Conservation (phyloP, 352 stramenopile species). For the Phytophthora brassicae region DNA sequence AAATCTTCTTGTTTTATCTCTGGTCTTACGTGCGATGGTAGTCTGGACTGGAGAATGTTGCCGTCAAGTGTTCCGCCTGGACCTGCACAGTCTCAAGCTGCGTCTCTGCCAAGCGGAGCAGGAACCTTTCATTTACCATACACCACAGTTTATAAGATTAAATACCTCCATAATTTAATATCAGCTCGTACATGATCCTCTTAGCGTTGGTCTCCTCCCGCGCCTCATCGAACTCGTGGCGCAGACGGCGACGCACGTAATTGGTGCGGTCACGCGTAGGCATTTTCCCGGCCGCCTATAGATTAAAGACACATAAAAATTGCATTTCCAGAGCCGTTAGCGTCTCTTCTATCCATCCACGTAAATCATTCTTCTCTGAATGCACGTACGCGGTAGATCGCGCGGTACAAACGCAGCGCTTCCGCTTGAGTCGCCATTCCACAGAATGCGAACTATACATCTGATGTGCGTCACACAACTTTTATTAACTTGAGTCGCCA, state of each 20-base stretch:
- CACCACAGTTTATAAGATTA: constrained; percentile 6
- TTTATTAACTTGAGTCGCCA: constrained; percentile 20
- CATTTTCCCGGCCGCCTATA: constrained; percentile 65
- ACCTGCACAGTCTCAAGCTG: constrained; percentile 79
- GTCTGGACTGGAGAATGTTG: constrained; percentile 63
- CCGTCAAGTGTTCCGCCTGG: constrained; percentile 60
- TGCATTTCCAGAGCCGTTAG: neutral
- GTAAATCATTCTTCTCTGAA: neutral
- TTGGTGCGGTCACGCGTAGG: constrained; percentile 60
- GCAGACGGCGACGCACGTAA: constrained; percentile 70
- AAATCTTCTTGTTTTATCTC: neutral
- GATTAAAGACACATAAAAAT: neutral
- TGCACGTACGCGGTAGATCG: constrained; percentile 68
- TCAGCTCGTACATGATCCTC: constrained; percentile 44
- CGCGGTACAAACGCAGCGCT: constrained; percentile 65
- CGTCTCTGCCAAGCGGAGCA: constrained; percentile 70
- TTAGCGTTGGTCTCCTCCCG: constrained; percentile 54
- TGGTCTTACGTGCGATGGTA: constrained; percentile 50
- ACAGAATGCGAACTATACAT: neutral
- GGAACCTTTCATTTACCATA: constrained; percentile 37
- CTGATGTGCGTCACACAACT: too few species aligned
- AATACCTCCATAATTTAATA: neutral
- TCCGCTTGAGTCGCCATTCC: constrained; percentile 27
- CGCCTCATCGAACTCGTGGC: constrained; percentile 70
- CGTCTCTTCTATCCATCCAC: neutral